Evolutionary conservation across 768 basidiomycete species (phyloP), one percentile per base, ranked within the genome.

Genomic region (Pisolithus sp.): DNA sequence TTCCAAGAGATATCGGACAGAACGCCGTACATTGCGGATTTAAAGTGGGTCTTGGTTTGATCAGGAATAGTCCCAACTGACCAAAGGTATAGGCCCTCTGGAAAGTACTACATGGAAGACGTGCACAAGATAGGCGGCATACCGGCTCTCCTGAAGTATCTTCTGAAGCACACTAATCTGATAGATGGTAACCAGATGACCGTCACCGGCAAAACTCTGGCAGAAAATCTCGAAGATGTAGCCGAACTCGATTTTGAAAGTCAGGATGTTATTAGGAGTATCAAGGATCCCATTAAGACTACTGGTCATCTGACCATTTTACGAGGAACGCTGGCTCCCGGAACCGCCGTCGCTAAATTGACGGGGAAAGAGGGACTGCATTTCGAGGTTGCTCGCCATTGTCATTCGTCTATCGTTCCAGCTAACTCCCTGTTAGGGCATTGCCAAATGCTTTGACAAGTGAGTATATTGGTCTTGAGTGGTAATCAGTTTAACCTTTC

Each of bases 101-200:
- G 89, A 23, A 81, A 81, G 70, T 93, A 90, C 67, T 83, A 85
- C 61, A 93, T 93, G 89, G 86, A 92, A 67, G 91, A 94, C 59
- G 76, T 93, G 43, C 91, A 93, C 73, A 81, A 76, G 55, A 81
- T 86, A 52, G 91, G 92, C 26, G 91, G 91, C 52, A 80, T 92
- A 49, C 92, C 91, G 0, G 87, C 87, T 1, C 76, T 93, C 48
- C 68, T 93, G 53, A 93, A 92, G 68, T 92, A 91, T 65, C 76
- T 93, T 39, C 71, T 91, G 45, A 85, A 86, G 58, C 72, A 87
- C 63, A 86, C 86, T 10, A 74, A 85, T 63, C 72, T 93, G 53
- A 85, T 93, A 55, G 86, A 92, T 63, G 89, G 89, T 37, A 79
- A 74, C 53, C 86, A 88, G 60, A 70, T 93, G 67, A 97, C 93